Evolutionary conservation across 768 basidiomycete species (phyloP).

Genomic region (Suillus hirtellus): DNA sequence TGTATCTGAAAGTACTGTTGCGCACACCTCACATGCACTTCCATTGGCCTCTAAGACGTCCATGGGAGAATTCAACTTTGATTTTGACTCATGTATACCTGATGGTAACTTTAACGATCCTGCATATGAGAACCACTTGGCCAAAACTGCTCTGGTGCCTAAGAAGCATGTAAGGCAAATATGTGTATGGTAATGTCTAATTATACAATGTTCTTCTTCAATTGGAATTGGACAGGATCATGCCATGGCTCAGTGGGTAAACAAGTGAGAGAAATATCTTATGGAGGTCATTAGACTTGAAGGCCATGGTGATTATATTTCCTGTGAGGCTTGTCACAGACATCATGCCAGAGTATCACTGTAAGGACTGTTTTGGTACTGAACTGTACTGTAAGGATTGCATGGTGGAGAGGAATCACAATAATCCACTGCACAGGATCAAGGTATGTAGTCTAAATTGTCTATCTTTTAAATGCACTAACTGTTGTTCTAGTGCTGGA

Average conservation of each 20-base stretch:
- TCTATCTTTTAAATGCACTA: neutral
- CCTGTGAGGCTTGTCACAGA: too few species aligned
- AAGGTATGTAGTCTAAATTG: neutral
- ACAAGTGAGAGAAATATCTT: neutral
- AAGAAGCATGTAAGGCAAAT: neutral
- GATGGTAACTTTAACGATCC: neutral
- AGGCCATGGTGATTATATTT: slow-evolving; percentile 2
- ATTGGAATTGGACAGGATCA: neutral
- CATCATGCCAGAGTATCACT: neutral
- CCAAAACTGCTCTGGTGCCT: neutral
- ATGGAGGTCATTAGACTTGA: neutral
- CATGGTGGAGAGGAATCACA: neutral
- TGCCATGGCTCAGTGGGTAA: neutral
- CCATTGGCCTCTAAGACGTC: neutral
- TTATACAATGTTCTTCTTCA: neutral
- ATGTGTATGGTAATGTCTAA: neutral
- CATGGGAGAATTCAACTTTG: neutral
- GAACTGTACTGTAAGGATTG: slow-evolving; percentile 1
- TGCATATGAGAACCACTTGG: neutral
- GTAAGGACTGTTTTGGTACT: slow-evolving; percentile 5
- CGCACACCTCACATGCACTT: neutral
- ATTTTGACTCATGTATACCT: neutral
- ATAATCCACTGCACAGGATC: slow-evolving; percentile 5
- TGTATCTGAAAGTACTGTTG: neutral
- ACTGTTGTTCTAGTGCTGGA: slow-evolving; percentile 10